Conservation (phyloP, 306 rosid genomes). For the Cucumis hystrix region DNA sequence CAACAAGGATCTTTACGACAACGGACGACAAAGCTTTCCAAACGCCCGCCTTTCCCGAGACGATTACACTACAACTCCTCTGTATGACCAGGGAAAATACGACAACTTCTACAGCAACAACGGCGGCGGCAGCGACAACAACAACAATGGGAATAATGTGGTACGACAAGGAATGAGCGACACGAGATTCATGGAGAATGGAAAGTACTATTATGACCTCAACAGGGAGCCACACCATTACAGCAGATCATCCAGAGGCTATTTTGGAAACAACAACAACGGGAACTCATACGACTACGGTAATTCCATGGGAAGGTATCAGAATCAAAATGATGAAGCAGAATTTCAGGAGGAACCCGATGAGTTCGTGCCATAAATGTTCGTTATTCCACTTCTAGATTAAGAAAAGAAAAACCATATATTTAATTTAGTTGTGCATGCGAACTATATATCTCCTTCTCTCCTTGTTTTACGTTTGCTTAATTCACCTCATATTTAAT, state of each 20-base stretch:
- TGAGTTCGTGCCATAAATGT: slow-evolving; percentile 43
- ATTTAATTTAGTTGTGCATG: background rate
- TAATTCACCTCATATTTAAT: slow-evolving; percentile 11
- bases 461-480: background rate
- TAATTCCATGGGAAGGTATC: slow-evolving; percentile 42
- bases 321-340: slow-evolving; percentile 46
- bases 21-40: background rate
- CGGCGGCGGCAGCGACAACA: slow-evolving; percentile 11
- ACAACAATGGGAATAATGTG: slow-evolving; percentile 10
- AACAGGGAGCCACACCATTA: slow-evolving; percentile 24
- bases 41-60: slow-evolving; percentile 16
- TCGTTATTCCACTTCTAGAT: background rate
- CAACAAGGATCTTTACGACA: slow-evolving; percentile 6
- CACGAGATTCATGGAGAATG: slow-evolving; percentile 67
- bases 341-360: slow-evolving; percentile 32
- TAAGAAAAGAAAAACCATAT: background rate
- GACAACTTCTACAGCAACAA: slow-evolving; percentile 2
- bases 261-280: slow-evolving; percentile 23
- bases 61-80: slow-evolving; percentile 25
- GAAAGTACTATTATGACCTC: slow-evolving; percentile 39
- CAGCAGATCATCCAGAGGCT: slow-evolving; percentile 17
- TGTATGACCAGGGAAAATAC: slow-evolving; percentile 11
- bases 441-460: background rate
- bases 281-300: slow-evolving; percentile 11
- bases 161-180: slow-evolving; percentile 85